Evolutionary conservation across 164 flowering plant genomes (phyloP).

Genomic region (Vitis vinifera): ASM3070453v1 NC_081822.1:8263001-8263500

Average conservation of each 20-base stretch:
- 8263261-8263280: conserved; percentile 31
- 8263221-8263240: conserved; percentile 42
- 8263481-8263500: conserved; percentile 46
- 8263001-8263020: conserved; percentile 37
- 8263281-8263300: conserved; percentile 55
- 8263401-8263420: not conserved
- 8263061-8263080: conserved; percentile 35
- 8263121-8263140: not conserved
- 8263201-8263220: conserved; percentile 36
- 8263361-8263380: not conserved
- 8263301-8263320: conserved; percentile 58
- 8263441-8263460: conserved; percentile 4
- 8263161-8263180: not conserved
- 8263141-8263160: not conserved
- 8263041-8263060: conserved; percentile 10
- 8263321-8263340: conserved; percentile 44
- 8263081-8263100: conserved; percentile 53
- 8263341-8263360: conserved; percentile 32
- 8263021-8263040: conserved; percentile 40
- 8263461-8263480: conserved; percentile 64
- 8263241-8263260: conserved; percentile 29
- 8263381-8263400: not conserved
- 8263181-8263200: not conserved
- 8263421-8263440: not conserved
- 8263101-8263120: not conserved